Base-by-base conservation (phyloP, 768 basidiomycete species). In the Hypholoma fasciculare region DNA sequence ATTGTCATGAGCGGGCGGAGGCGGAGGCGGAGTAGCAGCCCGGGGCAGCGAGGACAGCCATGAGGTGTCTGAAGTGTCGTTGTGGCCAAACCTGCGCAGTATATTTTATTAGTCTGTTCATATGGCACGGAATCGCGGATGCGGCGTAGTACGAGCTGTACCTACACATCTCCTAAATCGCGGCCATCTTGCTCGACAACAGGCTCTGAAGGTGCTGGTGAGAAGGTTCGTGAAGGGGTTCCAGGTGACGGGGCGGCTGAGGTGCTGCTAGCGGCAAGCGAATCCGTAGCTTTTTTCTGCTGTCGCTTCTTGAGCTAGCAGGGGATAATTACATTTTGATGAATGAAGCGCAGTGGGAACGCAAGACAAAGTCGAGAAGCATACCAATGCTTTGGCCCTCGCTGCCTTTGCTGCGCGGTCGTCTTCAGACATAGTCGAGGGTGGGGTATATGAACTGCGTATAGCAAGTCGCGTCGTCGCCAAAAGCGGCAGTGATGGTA, bases 331-430 rank as follows among this genome's bases (percentile, higher is more conserved):
- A 34, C 5, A 53, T 38, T 48, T 51, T 48, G 47, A 58, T 51
- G 57, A 63, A 48, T 54, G 36, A 65, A 49, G 47, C 38, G 42
- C 43, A 57, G 23, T 54, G 46, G 52, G 34, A 46, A 48, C 23
- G 42, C 43, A 50, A 19, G 56, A 57, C 39, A 44, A 50, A 20
- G 49, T 16, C 43, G 36, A 42, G 60, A 81, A 57, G 39, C 56
- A 37, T 69, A 93, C 92, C 84, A 94, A 67, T 49, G 89, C 91
- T 71, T 89, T 91, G 55, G 89, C 92, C 61, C 92, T 84, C 2
- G 92, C 92, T 55, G 92, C 84, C 73, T 89, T 92, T 14, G 84
- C 85, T 53, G 90, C 89, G 60, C 92, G 84, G 60, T 94, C 92
- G 58, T 87, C 85, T 65, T 91, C 91, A 23, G 86, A 79, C 84